Base-by-base conservation (phyloP, 176 grass and related monocot genomes). In the Luzula sylvatica region DNA sequence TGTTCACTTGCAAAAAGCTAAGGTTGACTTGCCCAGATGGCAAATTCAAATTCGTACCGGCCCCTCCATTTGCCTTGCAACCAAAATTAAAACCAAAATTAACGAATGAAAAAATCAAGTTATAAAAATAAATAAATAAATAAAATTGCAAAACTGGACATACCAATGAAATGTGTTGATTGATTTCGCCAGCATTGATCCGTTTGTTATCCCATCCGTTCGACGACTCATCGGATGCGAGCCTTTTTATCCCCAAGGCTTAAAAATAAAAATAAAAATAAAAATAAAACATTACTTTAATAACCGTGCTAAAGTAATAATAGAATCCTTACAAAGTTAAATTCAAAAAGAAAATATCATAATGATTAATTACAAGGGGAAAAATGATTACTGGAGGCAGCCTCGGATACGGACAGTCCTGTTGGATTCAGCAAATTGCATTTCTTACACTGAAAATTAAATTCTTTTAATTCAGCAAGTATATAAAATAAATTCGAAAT, bases 191-290 rank as follows among this genome's bases (percentile, higher is more conserved):
- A 51, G 83, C 78, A 83, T 87, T 87, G 15, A 94, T 71, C 55
- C 88, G 83, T 79, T 87, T 94, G 56, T 70, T 83, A 79, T 87
- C 88, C 78, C 83, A 94, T 12, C 69, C 88, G 80, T 76, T 78
- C 8, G 52, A 53, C 23, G 87, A 81, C 41, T 87, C 88, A 46
- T 94, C 83, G 11, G 88, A 83, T 55, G 83, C 83, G 68, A 87
- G 83, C 14, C 88, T 56, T 59, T 94, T 94, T 50, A 66, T 94
- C 23, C 79, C 79, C 65, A 87, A 67, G 35, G 88, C 83, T 94
- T 65, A 73, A 74, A 61, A 4, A 65, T 62, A 20, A n/a, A 66
- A 18, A 75, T 11, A 51, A 16, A 26, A 28, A 64, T 11, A 29
- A 65, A 41, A 30, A n/a, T n/a, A n/a, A n/a, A n/a, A 35, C 30